Conservation (phyloP, 2,329 filamentous ascomycete species). For the Sclerotiophoma versabilis region DNA sequence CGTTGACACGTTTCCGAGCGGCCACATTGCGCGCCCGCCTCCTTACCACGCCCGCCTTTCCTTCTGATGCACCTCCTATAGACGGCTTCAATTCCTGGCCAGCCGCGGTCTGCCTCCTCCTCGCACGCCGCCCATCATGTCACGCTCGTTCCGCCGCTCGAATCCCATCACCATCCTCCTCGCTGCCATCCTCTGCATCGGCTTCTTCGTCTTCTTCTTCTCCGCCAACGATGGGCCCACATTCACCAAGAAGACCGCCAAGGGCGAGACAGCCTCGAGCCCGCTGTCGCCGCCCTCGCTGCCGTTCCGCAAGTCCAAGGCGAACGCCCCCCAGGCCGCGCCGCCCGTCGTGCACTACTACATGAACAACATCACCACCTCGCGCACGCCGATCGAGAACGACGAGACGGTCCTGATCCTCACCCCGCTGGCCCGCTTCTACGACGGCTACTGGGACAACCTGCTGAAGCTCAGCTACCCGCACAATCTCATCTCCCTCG, state of each 20-base stretch:
- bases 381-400: slow-evolving; percentile 76
- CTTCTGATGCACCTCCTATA: slow-evolving; percentile 44
- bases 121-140: slow-evolving; percentile 53
- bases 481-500: slow-evolving; percentile 91
- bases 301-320: slow-evolving; percentile 71
- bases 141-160: slow-evolving; percentile 77
- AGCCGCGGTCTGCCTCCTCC: slow-evolving; percentile 38
- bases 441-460: slow-evolving; percentile 95
- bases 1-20: slow-evolving; percentile 29
- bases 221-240: slow-evolving; percentile 65
- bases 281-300: slow-evolving; percentile 76
- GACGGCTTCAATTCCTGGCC: slow-evolving; percentile 34
- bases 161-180: slow-evolving; percentile 78
- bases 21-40: slow-evolving; percentile 37
- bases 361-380: slow-evolving; percentile 92
- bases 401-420: slow-evolving; percentile 88
- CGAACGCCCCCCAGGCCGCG: slow-evolving; percentile 65
- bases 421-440: slow-evolving; percentile 92
- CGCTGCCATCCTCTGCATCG: slow-evolving; percentile 73
- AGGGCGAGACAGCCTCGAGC: slow-evolving; percentile 67
- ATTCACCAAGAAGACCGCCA: slow-evolving; percentile 57
- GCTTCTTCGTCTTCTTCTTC: slow-evolving; percentile 65
- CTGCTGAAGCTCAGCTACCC: slow-evolving; percentile 83
- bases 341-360: slow-evolving; percentile 92
- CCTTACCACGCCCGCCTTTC: slow-evolving; percentile 23